Base-by-base conservation (phyloP, 2,329 filamentous ascomycete species). In the Aspergillus sp. region DNA sequence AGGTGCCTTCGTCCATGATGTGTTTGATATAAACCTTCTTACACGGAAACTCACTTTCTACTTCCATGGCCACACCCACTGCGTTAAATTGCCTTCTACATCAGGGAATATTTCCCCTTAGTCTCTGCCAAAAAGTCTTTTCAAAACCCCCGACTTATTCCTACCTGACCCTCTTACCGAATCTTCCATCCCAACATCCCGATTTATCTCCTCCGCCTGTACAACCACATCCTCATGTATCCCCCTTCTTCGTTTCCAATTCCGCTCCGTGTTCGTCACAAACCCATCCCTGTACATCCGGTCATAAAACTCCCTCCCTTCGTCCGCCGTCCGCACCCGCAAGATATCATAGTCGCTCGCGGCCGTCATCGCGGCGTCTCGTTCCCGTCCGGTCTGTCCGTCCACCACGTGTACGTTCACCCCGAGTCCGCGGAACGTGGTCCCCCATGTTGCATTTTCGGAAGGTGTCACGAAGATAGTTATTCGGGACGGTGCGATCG, bases 251-350 rank as follows among this genome's bases (percentile, higher is more conserved):
- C 72, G 67, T 56, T 69, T 62, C 69, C 72, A 72, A 63, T 75
- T 76, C 59, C 69, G 63, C 63, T 75, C 73, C 6, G 73, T 76
- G 63, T 73, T 75, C n/a, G 69, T 73, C 2, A 75, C 63, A 51
- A 65, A 55, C 10, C 70, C 67, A 4, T 61, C 60, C 39, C 68
- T 63, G 58, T 66, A 73, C 16, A 54, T 42, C 1, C 16, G 31
- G 6, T 71, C 73, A 65, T 73, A 75, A 11, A 70, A 58, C 39
- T 12, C 58, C 57, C 56, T 67, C 4, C 65, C 66, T 54, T 76
- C 73, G 3, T 59, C 55, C 22, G 58, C 56, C 5, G 65, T 72
- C 31, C 71, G 56, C 55, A 70, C 70, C 9, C 73, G 63, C n/a
- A 75, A 55, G 9, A 76, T 71, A 65, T 76, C 73, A 63, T 75